Percentiles rank a stretch among this genome's conserved stretches.
Conservation (phyloP, 2,329 filamentous ascomycete genomes). For the Fusarium secorum region DNA sequence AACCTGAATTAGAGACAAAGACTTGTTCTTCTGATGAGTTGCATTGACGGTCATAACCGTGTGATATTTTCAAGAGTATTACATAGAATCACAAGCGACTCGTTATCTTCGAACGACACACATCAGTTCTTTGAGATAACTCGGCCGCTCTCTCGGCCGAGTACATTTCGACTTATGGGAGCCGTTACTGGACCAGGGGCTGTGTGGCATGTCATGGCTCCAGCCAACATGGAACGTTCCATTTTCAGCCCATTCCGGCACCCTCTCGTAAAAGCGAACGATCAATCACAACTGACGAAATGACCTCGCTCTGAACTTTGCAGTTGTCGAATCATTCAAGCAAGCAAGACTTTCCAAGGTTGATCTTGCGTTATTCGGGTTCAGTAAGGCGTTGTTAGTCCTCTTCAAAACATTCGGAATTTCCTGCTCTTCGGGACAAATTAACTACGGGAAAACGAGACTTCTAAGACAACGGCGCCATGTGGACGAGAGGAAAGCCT, state of each 20-base stretch:
- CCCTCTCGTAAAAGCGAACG: neutral
- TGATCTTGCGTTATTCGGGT: neutral
- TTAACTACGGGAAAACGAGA: neutral
- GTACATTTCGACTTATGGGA: constrained; percentile 10
- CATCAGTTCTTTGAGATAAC: neutral
- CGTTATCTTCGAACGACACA: neutral
- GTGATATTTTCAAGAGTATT: neutral
- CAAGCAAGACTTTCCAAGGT: neutral
- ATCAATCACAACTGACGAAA: neutral
- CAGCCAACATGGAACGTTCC: constrained; percentile 34
- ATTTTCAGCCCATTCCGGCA: constrained; percentile 16
- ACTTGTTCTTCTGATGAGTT: neutral
- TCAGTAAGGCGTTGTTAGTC: neutral
- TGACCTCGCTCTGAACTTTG: neutral
- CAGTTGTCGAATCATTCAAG: neutral
- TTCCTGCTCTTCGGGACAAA: neutral
- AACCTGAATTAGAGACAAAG: constrained; percentile 4
- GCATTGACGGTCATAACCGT: neutral
- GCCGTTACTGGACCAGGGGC: constrained; percentile 18
- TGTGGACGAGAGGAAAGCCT: neutral
- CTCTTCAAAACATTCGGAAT: neutral
- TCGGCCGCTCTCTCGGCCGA: constrained; percentile 32
- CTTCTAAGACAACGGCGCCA: neutral
- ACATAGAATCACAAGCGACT: neutral
- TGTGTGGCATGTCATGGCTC: constrained; percentile 27